Conservation (phyloP, 805 yeast genomes). For the Clavispora carvajalis region DNA sequence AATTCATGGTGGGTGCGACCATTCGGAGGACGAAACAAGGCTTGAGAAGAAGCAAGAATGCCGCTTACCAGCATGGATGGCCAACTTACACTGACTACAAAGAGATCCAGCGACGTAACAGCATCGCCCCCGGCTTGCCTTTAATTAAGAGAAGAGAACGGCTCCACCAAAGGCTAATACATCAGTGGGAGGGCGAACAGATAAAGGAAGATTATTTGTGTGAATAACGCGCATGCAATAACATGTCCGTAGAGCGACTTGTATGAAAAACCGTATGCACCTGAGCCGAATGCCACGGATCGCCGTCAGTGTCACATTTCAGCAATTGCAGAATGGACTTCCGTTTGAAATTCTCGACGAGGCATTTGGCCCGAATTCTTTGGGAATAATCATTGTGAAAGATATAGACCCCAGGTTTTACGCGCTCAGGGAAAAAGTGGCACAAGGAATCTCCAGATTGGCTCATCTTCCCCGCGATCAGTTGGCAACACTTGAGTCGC, state of each 20-base stretch:
- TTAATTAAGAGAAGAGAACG: neutral
- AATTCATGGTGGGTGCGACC: neutral
- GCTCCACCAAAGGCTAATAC: neutral
- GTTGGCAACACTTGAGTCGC: constrained; percentile 38
- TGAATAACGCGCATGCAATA: neutral
- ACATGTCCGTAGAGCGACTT: neutral
- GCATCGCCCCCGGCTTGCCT: neutral
- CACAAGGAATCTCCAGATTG: constrained; percentile 37
- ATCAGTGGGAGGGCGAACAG: neutral
- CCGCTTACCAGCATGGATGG: neutral
- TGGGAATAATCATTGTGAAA: constrained; percentile 48
- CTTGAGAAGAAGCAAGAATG: neutral
- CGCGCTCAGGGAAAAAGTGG: constrained; percentile 37
- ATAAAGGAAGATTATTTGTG: neutral
- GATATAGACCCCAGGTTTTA: constrained; percentile 36
- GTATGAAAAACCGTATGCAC: neutral
- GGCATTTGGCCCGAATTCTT: constrained; percentile 53
- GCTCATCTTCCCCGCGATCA: constrained; percentile 33
- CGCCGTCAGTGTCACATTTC: constrained; percentile 28
- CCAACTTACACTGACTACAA: neutral
- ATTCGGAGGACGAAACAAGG: neutral
- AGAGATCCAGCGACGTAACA: neutral
- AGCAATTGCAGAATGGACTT: constrained; percentile 26
- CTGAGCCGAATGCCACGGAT: neutral
- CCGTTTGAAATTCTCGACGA: constrained; percentile 25